Base-by-base conservation (phyloP, 2,329 filamentous ascomycete species). In the Clonostachys rhizophaga region DNA sequence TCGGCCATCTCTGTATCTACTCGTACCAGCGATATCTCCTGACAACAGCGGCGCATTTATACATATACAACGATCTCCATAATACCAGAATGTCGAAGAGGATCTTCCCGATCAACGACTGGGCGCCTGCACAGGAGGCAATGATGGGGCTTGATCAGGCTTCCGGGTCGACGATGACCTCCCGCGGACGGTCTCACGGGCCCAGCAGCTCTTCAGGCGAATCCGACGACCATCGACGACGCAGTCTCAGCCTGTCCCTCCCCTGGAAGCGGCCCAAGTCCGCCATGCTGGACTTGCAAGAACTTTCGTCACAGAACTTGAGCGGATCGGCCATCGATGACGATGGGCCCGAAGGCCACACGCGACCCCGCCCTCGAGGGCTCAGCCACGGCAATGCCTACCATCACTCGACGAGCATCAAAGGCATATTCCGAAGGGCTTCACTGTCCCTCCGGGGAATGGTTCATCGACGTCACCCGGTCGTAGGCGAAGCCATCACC, bases 401-500 rank as follows among this genome's bases (percentile, higher is more conserved):
- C 13, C 55, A 57, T 41, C 48, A 53, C 5, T 54, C 63, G 1
- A 60, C 60, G 42, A 64, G 65, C 42, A 58, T 82, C 48, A 78
- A 73, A 57, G 71, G 74, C 43, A 76, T 74, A 51, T 67, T 82
- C 44, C 73, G 78, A 20, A 68, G 79, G 10, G 79, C 79, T 1
- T 83, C 79, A 4, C 55, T 79, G 45, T 78, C 76, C 9, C 57
- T 82, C 44, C 74, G 75, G 55, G 73, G 72, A 34, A 72, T 81
- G 34, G 74, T 78, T 8, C 68, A 74, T 45, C 66, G 75, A 37
- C 69, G 75, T 42, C 66, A 71, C 6, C 76, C 74, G 2, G 56
- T 68, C 20, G 62, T 65, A 2, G 18, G 20, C 17, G 54, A 65
- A n/a, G 50, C 57, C 34, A 49, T 55, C 17, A 41, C 56, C n/a